Conservation (phyloP, 345 rosid genomes). For the Rhodamnia rubescens region DNA sequence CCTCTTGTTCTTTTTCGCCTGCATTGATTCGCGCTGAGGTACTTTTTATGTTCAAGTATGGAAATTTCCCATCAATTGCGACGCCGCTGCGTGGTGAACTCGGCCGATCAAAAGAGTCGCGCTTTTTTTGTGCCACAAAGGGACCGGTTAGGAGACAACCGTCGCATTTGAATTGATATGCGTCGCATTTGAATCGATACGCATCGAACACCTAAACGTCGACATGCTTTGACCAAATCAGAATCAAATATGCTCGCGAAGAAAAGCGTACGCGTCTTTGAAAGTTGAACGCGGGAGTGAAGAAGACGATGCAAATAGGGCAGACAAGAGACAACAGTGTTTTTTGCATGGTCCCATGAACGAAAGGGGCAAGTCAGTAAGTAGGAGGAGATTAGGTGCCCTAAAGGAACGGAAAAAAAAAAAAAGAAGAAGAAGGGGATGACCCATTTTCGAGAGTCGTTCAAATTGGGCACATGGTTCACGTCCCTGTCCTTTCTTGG, state of each 20-base stretch:
- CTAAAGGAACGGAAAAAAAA: not conserved
- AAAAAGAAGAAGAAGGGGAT: not conserved
- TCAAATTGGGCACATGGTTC: not conserved
- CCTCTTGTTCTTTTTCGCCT: accelerated
- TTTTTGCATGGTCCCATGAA: not conserved
- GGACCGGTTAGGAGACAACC: too few species aligned
- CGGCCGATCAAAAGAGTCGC: not conserved
- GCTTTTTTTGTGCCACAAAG: not conserved
- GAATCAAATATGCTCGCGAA: not conserved
- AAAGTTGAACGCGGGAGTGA: not conserved
- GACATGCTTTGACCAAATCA: not conserved
- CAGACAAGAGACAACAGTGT: not conserved
- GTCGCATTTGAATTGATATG: not conserved
- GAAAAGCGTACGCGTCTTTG: not conserved
- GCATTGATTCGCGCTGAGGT: not conserved
- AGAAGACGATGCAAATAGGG: not conserved
- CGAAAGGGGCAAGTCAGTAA: not conserved
- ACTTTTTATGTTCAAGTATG: not conserved
- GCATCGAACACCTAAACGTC: too few species aligned
- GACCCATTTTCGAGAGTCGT: not conserved
- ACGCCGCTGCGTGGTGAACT: not conserved
- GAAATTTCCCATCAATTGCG: not conserved
- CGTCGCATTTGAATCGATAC: not conserved
- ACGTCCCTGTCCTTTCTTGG: not conserved
- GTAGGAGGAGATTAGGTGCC: not conserved